Conservation (phyloP, 192 early-diverging fungal genomes). For the Linnemannia elongata region DNA sequence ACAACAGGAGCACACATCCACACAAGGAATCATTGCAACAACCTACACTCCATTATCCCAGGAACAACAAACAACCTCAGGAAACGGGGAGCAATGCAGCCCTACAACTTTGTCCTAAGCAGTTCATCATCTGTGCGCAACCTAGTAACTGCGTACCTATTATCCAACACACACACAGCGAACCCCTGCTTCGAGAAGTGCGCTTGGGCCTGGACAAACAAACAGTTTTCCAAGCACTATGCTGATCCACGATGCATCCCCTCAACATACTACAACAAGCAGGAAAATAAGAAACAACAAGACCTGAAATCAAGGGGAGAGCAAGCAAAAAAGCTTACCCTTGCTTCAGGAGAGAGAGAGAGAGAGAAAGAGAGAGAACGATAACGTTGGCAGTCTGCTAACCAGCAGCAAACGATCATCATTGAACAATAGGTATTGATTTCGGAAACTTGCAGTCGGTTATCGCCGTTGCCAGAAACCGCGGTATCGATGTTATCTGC, state of each 20-base stretch:
- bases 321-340: no score
- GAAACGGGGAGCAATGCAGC: not conserved
- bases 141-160: not conserved
- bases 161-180: not conserved
- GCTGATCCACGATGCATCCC: not conserved
- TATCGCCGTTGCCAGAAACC: conserved; percentile 97
- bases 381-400: not conserved
- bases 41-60: not conserved
- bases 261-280: not conserved
- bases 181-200: not conserved
- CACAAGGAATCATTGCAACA: not conserved
- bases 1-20: not conserved
- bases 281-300: no score
- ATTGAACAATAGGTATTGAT: conserved; percentile 84
- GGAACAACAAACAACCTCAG: not conserved
- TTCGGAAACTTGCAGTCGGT: conserved; percentile 97
- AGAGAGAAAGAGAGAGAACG: no score
- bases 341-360: no score
- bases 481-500: conserved; percentile 96
- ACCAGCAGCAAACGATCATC: not conserved
- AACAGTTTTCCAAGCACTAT: not conserved
- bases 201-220: not conserved
- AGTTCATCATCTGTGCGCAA: not conserved
- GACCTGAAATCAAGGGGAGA: no score
- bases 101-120: not conserved